phyloP scores from a whole-genome alignment of 2,329 filamentous ascomycete genomes.

The Ceratocystis albifundus region DNA sequence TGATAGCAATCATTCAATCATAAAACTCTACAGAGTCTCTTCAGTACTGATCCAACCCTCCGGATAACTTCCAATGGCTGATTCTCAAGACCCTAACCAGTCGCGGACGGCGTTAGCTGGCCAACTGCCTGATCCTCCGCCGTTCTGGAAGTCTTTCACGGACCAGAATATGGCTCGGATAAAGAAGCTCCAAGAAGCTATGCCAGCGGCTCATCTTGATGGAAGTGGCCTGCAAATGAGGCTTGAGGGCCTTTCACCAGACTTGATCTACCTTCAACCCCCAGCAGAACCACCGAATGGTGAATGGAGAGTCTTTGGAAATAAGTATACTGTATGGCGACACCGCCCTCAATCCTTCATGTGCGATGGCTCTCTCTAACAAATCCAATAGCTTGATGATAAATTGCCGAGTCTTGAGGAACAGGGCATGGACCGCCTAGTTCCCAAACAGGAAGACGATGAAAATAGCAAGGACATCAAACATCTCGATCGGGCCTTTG shows the following conservation, averaged over 20 bases:
- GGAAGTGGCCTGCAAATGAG: background rate
- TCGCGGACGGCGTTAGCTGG: slow-evolving; percentile 41
- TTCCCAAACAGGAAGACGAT: slow-evolving; percentile 32
- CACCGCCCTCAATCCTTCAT: slow-evolving; percentile 19
- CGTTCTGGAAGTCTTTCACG: slow-evolving; percentile 84
- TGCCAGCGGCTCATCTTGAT: background rate
- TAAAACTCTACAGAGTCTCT: background rate
- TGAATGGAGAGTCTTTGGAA: slow-evolving; percentile 65
- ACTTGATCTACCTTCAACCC: slow-evolving; percentile 68
- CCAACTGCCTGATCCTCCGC: slow-evolving; percentile 74
- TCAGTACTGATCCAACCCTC: background rate
- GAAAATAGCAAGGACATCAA: slow-evolving; percentile 38
- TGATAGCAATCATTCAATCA: too few species aligned
- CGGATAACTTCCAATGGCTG: slow-evolving; percentile 43
- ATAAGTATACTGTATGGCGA: slow-evolving; percentile 44
- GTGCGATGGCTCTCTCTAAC: background rate
- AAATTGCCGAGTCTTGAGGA: slow-evolving; percentile 56
- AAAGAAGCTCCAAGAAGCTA: slow-evolving; percentile 34
- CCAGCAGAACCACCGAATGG: slow-evolving; percentile 60
- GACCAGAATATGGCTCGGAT: slow-evolving; percentile 54
- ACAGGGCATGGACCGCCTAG: slow-evolving; percentile 58
- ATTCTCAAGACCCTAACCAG: slow-evolving; percentile 34
- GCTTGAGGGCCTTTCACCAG: slow-evolving; percentile 46
- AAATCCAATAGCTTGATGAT: slow-evolving; percentile 40
- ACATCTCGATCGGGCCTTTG: slow-evolving; percentile 51